Percentiles rank a stretch among this genome's conserved stretches.
phyloP scores from a whole-genome alignment of 1,139 yeast genomes.

The Scheffersomyces cryptocercus region DNA sequence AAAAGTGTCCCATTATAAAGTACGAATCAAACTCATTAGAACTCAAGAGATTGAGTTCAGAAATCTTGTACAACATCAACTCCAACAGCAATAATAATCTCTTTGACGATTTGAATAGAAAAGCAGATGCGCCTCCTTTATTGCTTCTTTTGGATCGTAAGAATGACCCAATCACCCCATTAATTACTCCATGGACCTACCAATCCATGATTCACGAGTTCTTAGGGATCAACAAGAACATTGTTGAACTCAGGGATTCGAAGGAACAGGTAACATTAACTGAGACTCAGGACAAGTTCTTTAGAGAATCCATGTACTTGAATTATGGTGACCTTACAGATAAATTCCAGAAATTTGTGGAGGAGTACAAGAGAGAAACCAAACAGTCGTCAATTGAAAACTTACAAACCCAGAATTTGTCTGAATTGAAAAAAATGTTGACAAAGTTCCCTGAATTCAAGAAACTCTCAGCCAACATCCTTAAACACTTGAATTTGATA shows the following conservation, averaged over 20 bases:
- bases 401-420: conserved; percentile 65
- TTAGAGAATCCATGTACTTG: conserved; percentile 74
- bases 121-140: conserved; percentile 69
- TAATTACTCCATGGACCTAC: conserved; percentile 94
- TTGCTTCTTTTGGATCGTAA: conserved; percentile 80
- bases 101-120: conserved; percentile 62
- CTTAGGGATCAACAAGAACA: conserved; percentile 76
- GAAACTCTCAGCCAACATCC: conserved; percentile 82
- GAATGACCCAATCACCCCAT: conserved; percentile 90
- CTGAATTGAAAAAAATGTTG: conserved; percentile 86
- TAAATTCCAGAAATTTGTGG: conserved; percentile 80
- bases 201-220: conserved; percentile 97
- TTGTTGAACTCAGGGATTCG: conserved; percentile 63
- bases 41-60: conserved; percentile 65
- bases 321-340: conserved; percentile 96
- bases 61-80: conserved; percentile 59
- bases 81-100: conserved; percentile 58
- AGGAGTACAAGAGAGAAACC: conserved; percentile 77
- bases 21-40: conserved; percentile 72
- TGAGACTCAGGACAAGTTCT: conserved; percentile 68
- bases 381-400: conserved; percentile 62
- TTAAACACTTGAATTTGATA: conserved; percentile 88
- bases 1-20: conserved; percentile 74
- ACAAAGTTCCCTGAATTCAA: conserved; percentile 94
- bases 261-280: conserved; percentile 61